Percentiles rank a stretch among this genome's conserved stretches.
Evolutionary conservation across 495 filamentous ascomycete genomes (phyloP).

Genomic region (Hypoxylon lienhwacheense): DNA sequence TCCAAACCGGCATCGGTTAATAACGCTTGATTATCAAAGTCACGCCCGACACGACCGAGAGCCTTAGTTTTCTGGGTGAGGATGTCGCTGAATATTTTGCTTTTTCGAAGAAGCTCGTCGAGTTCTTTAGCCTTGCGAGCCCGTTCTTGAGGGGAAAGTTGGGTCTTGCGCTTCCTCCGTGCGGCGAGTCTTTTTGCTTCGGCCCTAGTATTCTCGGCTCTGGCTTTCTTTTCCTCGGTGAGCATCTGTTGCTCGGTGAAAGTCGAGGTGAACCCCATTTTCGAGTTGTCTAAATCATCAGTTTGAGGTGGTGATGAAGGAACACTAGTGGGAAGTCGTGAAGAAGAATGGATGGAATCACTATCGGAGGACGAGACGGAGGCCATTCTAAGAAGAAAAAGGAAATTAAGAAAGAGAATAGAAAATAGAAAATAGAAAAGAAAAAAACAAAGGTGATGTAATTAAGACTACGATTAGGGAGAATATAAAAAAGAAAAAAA

Average conservation of each 20-base stretch:
- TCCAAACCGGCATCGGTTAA: slow-evolving; percentile 77
- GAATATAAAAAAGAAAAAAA: background rate
- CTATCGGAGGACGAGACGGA: slow-evolving; percentile 38
- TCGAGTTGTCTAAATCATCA: slow-evolving; percentile 20
- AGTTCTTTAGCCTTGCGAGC: slow-evolving; percentile 55
- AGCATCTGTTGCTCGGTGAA: slow-evolving; percentile 39
- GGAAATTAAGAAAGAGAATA: background rate
- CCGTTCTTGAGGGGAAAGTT: slow-evolving; percentile 55
- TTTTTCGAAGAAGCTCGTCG: slow-evolving; percentile 52
- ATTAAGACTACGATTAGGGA: too few species aligned
- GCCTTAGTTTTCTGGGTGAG: slow-evolving; percentile 58
- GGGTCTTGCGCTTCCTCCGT: slow-evolving; percentile 50
- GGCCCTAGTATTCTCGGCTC: slow-evolving; percentile 53
- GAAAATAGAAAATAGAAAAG: background rate
- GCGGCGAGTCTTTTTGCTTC: slow-evolving; percentile 48
- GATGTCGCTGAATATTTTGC: slow-evolving; percentile 54
- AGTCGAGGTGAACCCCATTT: slow-evolving; percentile 38
- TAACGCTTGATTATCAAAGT: slow-evolving; percentile 53
- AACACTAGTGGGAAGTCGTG: slow-evolving; percentile 44
- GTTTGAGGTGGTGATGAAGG: slow-evolving; percentile 48
- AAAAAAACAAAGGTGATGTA: too few species aligned
- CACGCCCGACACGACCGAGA: slow-evolving; percentile 56
- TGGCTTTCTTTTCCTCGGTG: slow-evolving; percentile 48
- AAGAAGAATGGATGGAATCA: slow-evolving; percentile 38
- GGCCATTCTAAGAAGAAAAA: slow-evolving; percentile 25